A percentile compares a stretch with the other conserved stretches of the same genome.
phyloP scores from a whole-genome alignment of 1,284 basidiomycete genomes.

The Ganoderma multipileum region DNA sequence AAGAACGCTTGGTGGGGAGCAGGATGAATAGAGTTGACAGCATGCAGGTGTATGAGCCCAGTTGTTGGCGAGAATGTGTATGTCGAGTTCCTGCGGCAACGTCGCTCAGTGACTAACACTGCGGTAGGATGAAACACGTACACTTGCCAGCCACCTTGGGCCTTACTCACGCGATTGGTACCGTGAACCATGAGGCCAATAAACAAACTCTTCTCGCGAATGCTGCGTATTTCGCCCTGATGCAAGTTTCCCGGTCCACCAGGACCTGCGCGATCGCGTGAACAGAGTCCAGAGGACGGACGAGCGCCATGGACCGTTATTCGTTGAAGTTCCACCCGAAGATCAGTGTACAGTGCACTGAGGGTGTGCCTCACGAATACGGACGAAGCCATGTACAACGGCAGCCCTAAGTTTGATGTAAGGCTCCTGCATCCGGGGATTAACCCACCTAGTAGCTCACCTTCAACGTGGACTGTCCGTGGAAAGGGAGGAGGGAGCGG shows the following conservation, averaged over 20 bases:
- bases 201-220: conserved; percentile 58
- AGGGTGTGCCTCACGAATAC: conserved; percentile 75
- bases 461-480: conserved; percentile 70
- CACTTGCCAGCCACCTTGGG: conserved; percentile 72
- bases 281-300: conserved; percentile 20
- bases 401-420: conserved; percentile 53
- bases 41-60: conserved; percentile 68
- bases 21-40: conserved; percentile 74
- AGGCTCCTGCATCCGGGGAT: background rate
- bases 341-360: conserved; percentile 73
- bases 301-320: conserved; percentile 39
- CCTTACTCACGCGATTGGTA: conserved; percentile 63
- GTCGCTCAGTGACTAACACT: background rate
- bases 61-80: conserved; percentile 73
- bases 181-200: conserved; percentile 64
- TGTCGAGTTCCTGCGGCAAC: conserved; percentile 62
- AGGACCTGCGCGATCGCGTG: background rate
- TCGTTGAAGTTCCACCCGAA: conserved; percentile 59
- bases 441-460: conserved; percentile 43
- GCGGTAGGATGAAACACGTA: conserved; percentile 47
- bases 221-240: conserved; percentile 27
- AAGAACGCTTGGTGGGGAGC: conserved; percentile 76
- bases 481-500: conserved; percentile 73
- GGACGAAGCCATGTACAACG: conserved; percentile 74
- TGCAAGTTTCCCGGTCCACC: background rate